Percentiles rank a stretch among this genome's conserved stretches.
Evolutionary conservation across 1,139 yeast species (phyloP).

Genomic region (Kodamaea fungicola): DNA sequence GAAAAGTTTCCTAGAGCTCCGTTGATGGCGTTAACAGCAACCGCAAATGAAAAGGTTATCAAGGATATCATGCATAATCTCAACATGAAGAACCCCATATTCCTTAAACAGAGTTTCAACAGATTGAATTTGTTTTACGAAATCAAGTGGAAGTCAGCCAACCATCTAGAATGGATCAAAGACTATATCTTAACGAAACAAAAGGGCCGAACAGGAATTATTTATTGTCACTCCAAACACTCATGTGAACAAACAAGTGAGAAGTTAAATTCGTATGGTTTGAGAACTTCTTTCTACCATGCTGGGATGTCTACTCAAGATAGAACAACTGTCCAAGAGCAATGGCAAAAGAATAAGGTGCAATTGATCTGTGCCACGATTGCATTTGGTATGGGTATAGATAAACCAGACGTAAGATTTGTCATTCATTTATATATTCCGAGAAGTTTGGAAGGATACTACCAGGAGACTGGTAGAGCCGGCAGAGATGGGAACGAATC

Average conservation of each 20-base stretch:
- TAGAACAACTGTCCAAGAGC: conserved; percentile 62
- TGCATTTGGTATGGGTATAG: conserved; percentile 99
- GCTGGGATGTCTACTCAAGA: conserved; percentile 89
- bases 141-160: conserved; percentile 60
- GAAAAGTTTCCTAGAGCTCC: conserved; percentile 75
- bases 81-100: conserved; percentile 51
- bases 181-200: conserved; percentile 52
- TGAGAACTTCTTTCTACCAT: conserved; percentile 76
- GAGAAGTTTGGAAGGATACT: conserved; percentile 88
- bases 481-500: conserved; percentile 89
- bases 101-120: conserved; percentile 79
- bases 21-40: conserved; percentile 94
- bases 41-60: conserved; percentile 90
- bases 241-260: conserved; percentile 82
- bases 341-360: conserved; percentile 74
- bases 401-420: conserved; percentile 90
- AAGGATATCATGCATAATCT: conserved; percentile 80
- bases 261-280: conserved; percentile 55
- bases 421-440: conserved; percentile 91
- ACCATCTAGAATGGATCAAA: conserved; percentile 59
- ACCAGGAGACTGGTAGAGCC: conserved; percentile 98
- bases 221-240: conserved; percentile 88
- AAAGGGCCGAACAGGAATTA: conserved; percentile 72
- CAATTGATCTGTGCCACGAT: conserved; percentile 93
- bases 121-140: conserved; percentile 82